phyloP scores from a whole-genome alignment of 345 rosid species.

The Salix suchowensis region DNA sequence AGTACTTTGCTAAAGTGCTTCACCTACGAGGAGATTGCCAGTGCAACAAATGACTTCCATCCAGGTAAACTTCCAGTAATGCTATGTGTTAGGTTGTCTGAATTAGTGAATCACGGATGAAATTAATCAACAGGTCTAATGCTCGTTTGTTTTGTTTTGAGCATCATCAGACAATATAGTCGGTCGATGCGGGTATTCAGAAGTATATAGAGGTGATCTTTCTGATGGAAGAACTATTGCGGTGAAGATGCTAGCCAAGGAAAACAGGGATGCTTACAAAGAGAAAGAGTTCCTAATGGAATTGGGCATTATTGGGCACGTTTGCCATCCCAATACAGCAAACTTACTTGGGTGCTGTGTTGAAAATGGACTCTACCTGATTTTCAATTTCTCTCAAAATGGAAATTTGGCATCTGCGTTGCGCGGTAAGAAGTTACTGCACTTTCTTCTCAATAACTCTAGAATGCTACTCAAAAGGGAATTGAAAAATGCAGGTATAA shows the following conservation, averaged over 20 bases:
- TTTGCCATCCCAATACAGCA: slow-evolving; percentile 74
- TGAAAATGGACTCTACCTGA: slow-evolving; percentile 76
- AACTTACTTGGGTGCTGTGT: slow-evolving; percentile 77
- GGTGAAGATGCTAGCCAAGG: slow-evolving; percentile 75
- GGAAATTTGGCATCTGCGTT: slow-evolving; percentile 72
- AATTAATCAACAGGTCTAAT: neutral
- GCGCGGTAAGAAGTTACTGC: slow-evolving; percentile 46
- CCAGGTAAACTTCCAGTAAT: slow-evolving; percentile 34
- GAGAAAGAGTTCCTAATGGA: slow-evolving; percentile 86
- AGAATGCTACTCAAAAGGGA: neutral
- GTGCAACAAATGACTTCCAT: slow-evolving; percentile 65
- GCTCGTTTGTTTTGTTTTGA: neutral
- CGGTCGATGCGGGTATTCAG: slow-evolving; percentile 86
- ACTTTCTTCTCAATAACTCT: neutral
- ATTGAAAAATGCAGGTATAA: neutral
- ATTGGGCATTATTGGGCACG: slow-evolving; percentile 77
- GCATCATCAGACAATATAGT: slow-evolving; percentile 55
- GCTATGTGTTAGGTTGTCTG: neutral
- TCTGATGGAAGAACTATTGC: slow-evolving; percentile 68
- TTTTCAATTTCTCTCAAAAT: slow-evolving; percentile 74
- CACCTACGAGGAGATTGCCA: slow-evolving; percentile 64
- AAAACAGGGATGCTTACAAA: slow-evolving; percentile 65
- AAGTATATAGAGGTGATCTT: slow-evolving; percentile 84
- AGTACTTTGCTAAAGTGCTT: slow-evolving; percentile 56
- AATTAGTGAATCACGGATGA: neutral